These are phyloP conservation scores for Pluteus cervinus DNA, from an alignment of 768 basidiomycete species.

Conservation along the genomic window DNA sequence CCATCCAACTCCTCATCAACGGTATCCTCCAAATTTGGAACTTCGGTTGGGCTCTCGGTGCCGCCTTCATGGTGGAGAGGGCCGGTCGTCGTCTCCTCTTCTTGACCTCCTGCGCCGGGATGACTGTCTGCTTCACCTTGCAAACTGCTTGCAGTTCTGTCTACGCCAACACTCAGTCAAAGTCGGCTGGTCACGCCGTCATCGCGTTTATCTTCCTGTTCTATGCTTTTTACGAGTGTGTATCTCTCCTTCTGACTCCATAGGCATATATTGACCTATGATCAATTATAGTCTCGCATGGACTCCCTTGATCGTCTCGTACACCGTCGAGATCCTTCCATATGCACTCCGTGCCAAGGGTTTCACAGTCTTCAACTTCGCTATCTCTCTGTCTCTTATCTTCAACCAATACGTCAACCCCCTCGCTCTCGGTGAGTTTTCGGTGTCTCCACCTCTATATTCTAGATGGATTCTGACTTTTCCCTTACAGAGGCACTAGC, in stretches of 20 bases:
- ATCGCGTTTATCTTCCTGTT: conserved; percentile 81
- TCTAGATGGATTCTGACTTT: conserved; percentile 2
- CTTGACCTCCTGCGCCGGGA: conserved; percentile 49
- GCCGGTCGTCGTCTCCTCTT: conserved; percentile 70
- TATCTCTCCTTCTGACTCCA: conserved; percentile 43
- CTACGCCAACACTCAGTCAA: conserved; percentile 36
- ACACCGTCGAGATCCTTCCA: conserved; percentile 87
- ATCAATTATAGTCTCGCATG: conserved; percentile 71
- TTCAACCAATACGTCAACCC: conserved; percentile 91
- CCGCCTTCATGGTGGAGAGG: conserved; percentile 57
- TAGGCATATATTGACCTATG: conserved; percentile 71
- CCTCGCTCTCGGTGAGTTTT: conserved; percentile 47
- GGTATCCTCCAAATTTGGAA: conserved; percentile 78
- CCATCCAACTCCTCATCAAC: conserved; percentile 46
- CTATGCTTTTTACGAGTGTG: background rate
- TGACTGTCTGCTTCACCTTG: conserved; percentile 60
- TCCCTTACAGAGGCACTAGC: conserved; percentile 30
- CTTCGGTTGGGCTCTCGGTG: conserved; percentile 49
- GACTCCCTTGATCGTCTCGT: conserved; percentile 59
- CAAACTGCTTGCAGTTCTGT: conserved; percentile 64
- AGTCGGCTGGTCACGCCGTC: conserved; percentile 57
- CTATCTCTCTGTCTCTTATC: conserved; percentile 73
- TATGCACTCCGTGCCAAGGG: conserved; percentile 82
- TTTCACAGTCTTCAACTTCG: conserved; percentile 75
- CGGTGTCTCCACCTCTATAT: background rate